These are phyloP conservation scores for Trametes pubescens DNA, from an alignment of 1,284 basidiomycete species.

Conservation along the genomic window DNA sequence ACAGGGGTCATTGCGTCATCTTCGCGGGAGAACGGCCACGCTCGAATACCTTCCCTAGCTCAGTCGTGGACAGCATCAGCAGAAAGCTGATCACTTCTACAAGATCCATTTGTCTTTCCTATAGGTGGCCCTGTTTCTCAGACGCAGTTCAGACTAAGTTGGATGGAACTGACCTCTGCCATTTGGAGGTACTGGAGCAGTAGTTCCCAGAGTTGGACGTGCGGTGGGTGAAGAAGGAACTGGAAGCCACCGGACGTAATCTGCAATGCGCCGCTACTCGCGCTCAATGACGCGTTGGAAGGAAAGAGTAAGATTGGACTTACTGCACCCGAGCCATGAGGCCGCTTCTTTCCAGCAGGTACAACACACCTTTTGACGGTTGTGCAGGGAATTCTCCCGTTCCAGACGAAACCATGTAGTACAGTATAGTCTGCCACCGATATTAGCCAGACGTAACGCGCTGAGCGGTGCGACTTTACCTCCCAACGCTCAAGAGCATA, in stretches of 20 bases:
- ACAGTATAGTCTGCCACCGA: slow-evolving; percentile 83
- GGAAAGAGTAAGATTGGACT: slow-evolving; percentile 31
- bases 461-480: slow-evolving; percentile 52
- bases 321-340: slow-evolving; percentile 80
- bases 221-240: slow-evolving; percentile 95
- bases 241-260: slow-evolving; percentile 98
- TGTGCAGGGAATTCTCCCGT: slow-evolving; percentile 71
- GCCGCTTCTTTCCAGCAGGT: slow-evolving; percentile 85
- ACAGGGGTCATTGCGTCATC: slow-evolving; percentile 18
- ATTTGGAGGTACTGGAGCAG: slow-evolving; percentile 89
- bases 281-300: slow-evolving; percentile 5
- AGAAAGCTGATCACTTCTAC: slow-evolving; percentile 95
- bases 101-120: slow-evolving; percentile 90
- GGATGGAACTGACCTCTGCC: slow-evolving; percentile 64
- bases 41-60: slow-evolving; percentile 79
- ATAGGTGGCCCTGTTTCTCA: not conserved
- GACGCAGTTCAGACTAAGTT: not conserved
- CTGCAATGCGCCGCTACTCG: slow-evolving; percentile 62
- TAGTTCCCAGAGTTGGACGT: slow-evolving; percentile 97
- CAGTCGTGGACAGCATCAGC: slow-evolving; percentile 96
- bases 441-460: slow-evolving; percentile 15
- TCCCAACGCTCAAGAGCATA: slow-evolving; percentile 97
- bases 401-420: slow-evolving; percentile 98
- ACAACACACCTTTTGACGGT: slow-evolving; percentile 85
- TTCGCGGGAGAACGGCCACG: slow-evolving; percentile 13